phyloP scores from a whole-genome alignment of 345 rosid genomes.

The Eucalyptus grandis region DNA sequence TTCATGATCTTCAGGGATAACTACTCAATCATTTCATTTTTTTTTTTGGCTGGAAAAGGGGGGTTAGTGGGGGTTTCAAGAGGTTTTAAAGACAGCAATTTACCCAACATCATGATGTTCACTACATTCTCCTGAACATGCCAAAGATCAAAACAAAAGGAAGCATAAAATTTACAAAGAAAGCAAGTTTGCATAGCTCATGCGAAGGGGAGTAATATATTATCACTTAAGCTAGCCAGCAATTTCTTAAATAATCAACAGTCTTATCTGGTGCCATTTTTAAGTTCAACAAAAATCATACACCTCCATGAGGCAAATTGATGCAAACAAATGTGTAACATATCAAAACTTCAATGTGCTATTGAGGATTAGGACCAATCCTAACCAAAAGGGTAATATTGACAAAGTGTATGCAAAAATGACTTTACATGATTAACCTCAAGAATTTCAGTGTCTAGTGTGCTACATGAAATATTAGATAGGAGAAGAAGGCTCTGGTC shows the following conservation, averaged over 20 bases:
- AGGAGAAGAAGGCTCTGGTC: background rate
- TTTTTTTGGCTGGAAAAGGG: background rate
- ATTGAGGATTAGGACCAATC: background rate
- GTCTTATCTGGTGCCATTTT: background rate
- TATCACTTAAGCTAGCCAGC: background rate
- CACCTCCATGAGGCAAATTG: background rate
- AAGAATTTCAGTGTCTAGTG: background rate
- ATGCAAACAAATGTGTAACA: background rate
- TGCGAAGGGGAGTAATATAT: background rate
- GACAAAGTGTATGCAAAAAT: background rate
- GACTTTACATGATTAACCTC: background rate
- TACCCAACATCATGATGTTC: background rate
- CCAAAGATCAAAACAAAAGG: background rate
- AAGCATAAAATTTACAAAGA: background rate
- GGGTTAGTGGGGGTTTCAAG: background rate
- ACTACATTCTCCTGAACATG: background rate
- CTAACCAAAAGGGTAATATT: background rate
- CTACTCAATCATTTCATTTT: background rate
- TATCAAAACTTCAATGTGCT: background rate
- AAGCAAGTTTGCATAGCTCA: background rate
- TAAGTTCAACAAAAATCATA: background rate
- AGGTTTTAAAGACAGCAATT: background rate
- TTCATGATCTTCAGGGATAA: background rate
- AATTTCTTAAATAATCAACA: background rate
- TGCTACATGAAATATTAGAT: background rate